Evolutionary conservation across 768 basidiomycete genomes (phyloP).

Genomic region (Exidia glandulosa): DNA sequence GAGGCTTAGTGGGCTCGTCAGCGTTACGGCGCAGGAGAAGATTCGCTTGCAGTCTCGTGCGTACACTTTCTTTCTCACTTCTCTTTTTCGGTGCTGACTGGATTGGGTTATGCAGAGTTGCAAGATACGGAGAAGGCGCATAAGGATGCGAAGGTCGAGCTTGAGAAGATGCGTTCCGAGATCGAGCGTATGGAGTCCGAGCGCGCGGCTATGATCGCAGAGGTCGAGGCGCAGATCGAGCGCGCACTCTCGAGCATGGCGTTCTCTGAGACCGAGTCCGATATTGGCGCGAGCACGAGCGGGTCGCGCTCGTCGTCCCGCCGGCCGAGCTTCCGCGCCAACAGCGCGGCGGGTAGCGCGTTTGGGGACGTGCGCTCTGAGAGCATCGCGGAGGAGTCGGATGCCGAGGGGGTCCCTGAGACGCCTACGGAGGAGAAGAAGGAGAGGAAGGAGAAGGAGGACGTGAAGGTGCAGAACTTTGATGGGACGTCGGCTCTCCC

Average conservation of each 20-base stretch:
- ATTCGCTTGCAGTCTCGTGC: constrained; percentile 64
- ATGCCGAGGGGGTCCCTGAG: constrained; percentile 24
- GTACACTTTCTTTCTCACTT: constrained; percentile 19
- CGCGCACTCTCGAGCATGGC: constrained; percentile 71
- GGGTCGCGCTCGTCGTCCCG: constrained; percentile 61
- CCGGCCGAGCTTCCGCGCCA: constrained; percentile 42
- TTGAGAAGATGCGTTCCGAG: constrained; percentile 69
- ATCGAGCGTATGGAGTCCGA: constrained; percentile 86
- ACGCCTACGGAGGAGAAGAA: constrained; percentile 26
- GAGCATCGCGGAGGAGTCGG: constrained; percentile 9
- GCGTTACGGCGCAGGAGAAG: constrained; percentile 69
- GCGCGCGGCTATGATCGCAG: constrained; percentile 83
- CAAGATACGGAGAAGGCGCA: constrained; percentile 74
- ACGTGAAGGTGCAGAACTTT: constrained; percentile 43
- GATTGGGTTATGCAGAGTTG: constrained; percentile 45
- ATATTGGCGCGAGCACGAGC: constrained; percentile 6
- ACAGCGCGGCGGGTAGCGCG: constrained; percentile 42
- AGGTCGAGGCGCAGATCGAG: constrained; percentile 87
- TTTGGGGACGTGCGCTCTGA: constrained; percentile 4
- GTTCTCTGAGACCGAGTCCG: constrained; percentile 66
- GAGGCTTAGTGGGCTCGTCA: constrained; percentile 68
- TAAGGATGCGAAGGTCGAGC: constrained; percentile 66
- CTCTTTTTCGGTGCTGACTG: neutral
- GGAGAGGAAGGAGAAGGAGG: constrained; percentile 48
- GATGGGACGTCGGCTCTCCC: constrained; percentile 56